Base-by-base conservation (phyloP, 2,329 filamentous ascomycete species). In the Phoma sp. region DNA sequence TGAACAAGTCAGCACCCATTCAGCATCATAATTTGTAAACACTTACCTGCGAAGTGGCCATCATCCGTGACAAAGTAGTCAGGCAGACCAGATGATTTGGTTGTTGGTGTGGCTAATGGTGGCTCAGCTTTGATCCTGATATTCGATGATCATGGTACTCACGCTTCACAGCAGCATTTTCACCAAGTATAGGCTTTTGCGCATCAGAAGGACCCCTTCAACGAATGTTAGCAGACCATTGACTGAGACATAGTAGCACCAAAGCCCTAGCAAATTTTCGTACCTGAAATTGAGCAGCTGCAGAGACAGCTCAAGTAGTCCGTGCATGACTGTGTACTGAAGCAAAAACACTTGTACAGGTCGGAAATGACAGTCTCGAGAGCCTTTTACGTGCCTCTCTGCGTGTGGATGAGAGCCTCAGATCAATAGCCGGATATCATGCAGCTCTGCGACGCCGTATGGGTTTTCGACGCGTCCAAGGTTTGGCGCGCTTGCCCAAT, bases 61-160 rank as follows among this genome's bases (percentile, higher is more conserved):
- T 69, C 62, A 6, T 69, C 68, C 7, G 70, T 73, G 19, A 72
- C 63, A 41, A 74, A 72, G 51, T 73, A 74, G 43, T 74, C 71
- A 8, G 71, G 71, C 19, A 67, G 31, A 19, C 62, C 47, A 44
- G 66, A 61, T 8, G 67, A 63, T 32, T 60, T 62, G 17, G 43
- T 55, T 15, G 63, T 65, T 38, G 61, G 51, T 37, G 64, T 68
- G 33, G 65, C 67, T 70, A 13, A 12, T 19, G 21, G 62, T 49
- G 58, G 54, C 40, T 54, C 49, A 53, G 44, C 41, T 43, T 33
- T n/a, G 4, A 21, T 54, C 25, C 9, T 24, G 15, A 24, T 21
- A 33, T 21, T 17, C 22, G 27, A 51, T 27, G 37, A 56, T 27
- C 45, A 43, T n/a, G 43, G 51, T 55, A 66, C 67, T 61, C 43